phyloP scores from a whole-genome alignment of 176 grass and related monocot species.

The Bromus sterilis region DNA sequence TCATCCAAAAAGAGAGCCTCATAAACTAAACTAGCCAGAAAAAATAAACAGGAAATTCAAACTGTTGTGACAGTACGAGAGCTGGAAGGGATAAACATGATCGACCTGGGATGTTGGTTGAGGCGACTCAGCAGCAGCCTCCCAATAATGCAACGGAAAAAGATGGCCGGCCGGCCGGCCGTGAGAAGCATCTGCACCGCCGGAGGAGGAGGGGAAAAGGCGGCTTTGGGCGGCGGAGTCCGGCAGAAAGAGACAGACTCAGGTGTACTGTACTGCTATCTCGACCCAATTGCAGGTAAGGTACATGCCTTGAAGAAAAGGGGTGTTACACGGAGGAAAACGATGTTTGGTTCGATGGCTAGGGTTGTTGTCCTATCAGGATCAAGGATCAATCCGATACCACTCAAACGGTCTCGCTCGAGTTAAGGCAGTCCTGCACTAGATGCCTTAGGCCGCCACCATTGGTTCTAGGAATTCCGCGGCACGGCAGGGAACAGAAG shows the following conservation, averaged over 20 bases:
- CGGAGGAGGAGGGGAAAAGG: background rate
- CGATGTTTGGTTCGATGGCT: background rate
- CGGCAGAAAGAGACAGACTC: background rate
- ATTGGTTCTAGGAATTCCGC: background rate
- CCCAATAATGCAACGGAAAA: background rate
- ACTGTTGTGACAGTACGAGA: background rate
- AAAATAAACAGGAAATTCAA: background rate
- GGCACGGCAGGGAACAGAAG: background rate
- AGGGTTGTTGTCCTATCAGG: constrained; percentile 6
- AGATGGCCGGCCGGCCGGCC: background rate
- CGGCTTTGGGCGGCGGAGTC: background rate
- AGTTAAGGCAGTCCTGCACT: background rate
- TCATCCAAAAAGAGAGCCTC: background rate
- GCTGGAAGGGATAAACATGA: background rate
- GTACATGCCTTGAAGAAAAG: background rate
- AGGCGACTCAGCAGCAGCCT: background rate
- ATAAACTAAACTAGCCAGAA: background rate
- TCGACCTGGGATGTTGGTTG: background rate
- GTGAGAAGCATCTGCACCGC: background rate
- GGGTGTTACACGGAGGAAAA: background rate
- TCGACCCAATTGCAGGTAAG: background rate
- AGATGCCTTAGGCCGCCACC: background rate
- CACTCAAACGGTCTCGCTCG: background rate
- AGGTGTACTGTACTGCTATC: background rate
- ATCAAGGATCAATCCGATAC: background rate